Base-by-base conservation (phyloP, 192 early-diverging fungal species). In the Umbelopsis isabellina region DNA sequence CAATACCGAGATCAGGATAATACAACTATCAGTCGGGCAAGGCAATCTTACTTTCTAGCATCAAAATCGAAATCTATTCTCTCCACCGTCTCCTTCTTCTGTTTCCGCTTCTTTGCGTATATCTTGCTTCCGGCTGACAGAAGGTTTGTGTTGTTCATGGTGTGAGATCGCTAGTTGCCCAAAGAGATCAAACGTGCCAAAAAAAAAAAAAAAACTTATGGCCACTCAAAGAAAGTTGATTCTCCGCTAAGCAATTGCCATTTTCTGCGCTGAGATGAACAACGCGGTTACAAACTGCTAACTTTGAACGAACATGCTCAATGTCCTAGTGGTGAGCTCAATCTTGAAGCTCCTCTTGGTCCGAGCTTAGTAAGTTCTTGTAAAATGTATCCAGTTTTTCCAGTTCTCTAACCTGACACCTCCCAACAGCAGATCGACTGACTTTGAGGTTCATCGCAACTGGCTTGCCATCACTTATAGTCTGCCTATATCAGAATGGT, bases 361-460 rank as follows among this genome's bases (percentile, higher is more conserved):
- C 75, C 88, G 89, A 13, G 85, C 91, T 50, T 94, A 94, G 88
- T 87, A 74, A 15, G 22, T 10, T 47, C 15, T 68, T 5, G 48
- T 65, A 53, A 68, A 49, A 23, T 9, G 16, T 50, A 30, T 47
- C 48, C 35, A 45, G 46, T 16, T 46, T 45, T 66, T 46, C 13
- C 6, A 44, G 49, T 27, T 64, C 12, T 45, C 21, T 65, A 12
- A 7, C 7, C 30, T 65, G 35, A 27, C 16, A 71, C n/a, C 41
- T 45, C 33, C 33, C 33, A 46, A 27, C 76, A 90, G 88, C 75
- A 87, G 86, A 50, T 99, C 97, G 65, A 99, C 97, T 20, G 97
- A 99, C 84, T 99, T 99, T 87, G 97, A 99, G 82, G 97, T 99
- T 21, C 97, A 99, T 79, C 88, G 96, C 67, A 96, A 97, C 84